Conservation (phyloP, 768 basidiomycete species). For the Cyclocybe cylindracea region DNA sequence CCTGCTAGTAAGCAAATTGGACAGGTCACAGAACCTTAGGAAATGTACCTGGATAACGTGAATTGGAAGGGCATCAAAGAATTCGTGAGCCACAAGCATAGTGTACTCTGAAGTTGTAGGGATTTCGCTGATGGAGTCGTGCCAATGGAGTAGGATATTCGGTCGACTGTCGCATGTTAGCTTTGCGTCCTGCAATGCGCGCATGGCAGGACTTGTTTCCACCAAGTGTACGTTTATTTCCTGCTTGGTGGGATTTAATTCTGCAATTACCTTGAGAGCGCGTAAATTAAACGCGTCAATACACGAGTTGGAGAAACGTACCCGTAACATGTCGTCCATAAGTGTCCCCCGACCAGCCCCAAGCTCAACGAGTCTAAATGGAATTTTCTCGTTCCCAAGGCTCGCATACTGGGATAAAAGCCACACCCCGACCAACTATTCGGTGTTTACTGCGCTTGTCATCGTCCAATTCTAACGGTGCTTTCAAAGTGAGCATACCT, state of each 20-base stretch:
- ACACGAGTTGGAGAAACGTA: constrained; percentile 34
- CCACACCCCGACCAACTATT: constrained; percentile 88
- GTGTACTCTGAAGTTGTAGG: constrained; percentile 60
- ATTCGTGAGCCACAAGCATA: constrained; percentile 92
- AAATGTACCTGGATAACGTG: constrained; percentile 78
- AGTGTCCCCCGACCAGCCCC: constrained; percentile 94
- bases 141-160: constrained; percentile 61
- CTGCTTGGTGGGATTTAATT: constrained; percentile 39
- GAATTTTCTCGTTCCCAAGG: constrained; percentile 39
- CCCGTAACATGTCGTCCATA: constrained; percentile 86
- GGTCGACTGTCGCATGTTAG: constrained; percentile 36
- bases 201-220: constrained; percentile 76
- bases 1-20: background rate
- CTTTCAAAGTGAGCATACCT: constrained; percentile 54
- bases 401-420: constrained; percentile 73
- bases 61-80: constrained; percentile 95
- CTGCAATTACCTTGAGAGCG: constrained; percentile 46
- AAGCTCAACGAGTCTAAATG: constrained; percentile 81
- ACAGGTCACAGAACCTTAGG: background rate
- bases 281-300: too few species aligned
- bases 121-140: constrained; percentile 72
- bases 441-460: constrained; percentile 28
- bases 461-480: constrained; percentile 31
- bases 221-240: constrained; percentile 69
- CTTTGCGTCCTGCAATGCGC: constrained; percentile 57